Evolutionary conservation across 2,329 filamentous ascomycete species (phyloP).

Genomic region (Curvularia sp.): DNA sequence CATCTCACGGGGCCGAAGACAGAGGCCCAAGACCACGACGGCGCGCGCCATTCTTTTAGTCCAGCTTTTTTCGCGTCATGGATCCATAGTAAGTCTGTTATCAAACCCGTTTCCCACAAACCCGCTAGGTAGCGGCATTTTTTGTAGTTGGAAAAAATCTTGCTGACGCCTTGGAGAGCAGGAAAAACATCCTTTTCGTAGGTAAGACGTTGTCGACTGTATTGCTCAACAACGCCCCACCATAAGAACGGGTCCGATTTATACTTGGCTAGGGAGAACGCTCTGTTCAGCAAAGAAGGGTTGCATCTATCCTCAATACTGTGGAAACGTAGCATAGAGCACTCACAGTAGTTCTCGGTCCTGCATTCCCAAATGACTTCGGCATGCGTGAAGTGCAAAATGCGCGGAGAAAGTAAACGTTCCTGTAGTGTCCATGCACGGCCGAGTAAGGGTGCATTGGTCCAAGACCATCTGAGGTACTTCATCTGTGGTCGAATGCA

Average conservation of each 20-base stretch:
- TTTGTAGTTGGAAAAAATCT: background rate
- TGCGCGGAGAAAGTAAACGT: conserved; percentile 5
- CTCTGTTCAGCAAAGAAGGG: background rate
- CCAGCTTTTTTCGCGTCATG: no score
- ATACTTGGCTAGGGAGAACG: background rate
- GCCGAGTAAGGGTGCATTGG: conserved; percentile 1
- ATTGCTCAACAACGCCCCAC: background rate
- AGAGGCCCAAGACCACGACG: conserved; percentile 15
- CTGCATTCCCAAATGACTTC: conserved; percentile 16
- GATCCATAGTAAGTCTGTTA: background rate
- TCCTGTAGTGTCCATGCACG: conserved; percentile 16
- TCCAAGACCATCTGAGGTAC: background rate
- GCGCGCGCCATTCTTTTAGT: conserved; percentile 7
- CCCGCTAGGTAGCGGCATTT: conserved; percentile 6
- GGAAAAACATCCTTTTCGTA: conserved; percentile 9
- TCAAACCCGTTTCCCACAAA: conserved; percentile 5
- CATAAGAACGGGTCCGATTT: background rate
- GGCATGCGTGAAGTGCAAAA: conserved; percentile 7
- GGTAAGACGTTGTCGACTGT: background rate
- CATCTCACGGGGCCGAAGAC: background rate
- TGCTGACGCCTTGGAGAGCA: conserved; percentile 13
- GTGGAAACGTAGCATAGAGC: background rate
- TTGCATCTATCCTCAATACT: background rate
- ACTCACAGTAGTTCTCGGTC: conserved; percentile 1
- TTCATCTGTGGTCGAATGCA: background rate